Base-by-base conservation (phyloP, 192 early-diverging fungal species). In the Funneliformis geosporum region DNA sequence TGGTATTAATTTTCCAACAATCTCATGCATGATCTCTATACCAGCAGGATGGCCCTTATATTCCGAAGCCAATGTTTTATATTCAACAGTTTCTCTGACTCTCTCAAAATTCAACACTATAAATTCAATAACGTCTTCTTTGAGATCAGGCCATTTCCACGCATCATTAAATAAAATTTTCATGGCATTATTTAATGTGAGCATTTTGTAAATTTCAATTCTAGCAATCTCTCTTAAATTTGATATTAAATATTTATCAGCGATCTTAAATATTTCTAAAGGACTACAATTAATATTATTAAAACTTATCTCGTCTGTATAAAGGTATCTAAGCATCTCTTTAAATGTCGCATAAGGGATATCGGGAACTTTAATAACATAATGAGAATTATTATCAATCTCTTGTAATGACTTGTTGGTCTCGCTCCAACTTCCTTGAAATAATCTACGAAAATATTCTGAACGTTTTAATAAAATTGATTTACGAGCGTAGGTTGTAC, bases 391-490 rank as follows among this genome's bases (percentile, higher is more conserved):
- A 75, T 23, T 28, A 6, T 28, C 12, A 40, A 11, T 18, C n/a
- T 38, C 23, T 71, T 39, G 25, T 25, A 33, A 28, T 23, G 66
- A 18, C 33, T 33, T 33, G 2, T 33, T 33, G 3, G 39, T 40
- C 42, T 72, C 78, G 14, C 23, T 55, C 78, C 78, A 79, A 39
- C 71, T 38, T 44, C 59, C 78, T 73, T 73, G 74, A 60, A 79
- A 76, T 42, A 79, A 44, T n/a, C 38, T 61, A 28, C 71, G 67
- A 61, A 79, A 79, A 73, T 79, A 79, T 69, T 79, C 78, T 10
- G 67, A 72, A 16, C 78, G 67, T 42, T 47, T 40, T 43, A 39
- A 28, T 21, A 79, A 44, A 16, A 79, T 79, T 23, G 46, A 55
- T 28, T 55, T 79, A 40, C 70, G 69, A 4, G 78, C 75, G 61